Conservation (phyloP, 129 eudicot species). For the Flaveria robusta region DNA sequence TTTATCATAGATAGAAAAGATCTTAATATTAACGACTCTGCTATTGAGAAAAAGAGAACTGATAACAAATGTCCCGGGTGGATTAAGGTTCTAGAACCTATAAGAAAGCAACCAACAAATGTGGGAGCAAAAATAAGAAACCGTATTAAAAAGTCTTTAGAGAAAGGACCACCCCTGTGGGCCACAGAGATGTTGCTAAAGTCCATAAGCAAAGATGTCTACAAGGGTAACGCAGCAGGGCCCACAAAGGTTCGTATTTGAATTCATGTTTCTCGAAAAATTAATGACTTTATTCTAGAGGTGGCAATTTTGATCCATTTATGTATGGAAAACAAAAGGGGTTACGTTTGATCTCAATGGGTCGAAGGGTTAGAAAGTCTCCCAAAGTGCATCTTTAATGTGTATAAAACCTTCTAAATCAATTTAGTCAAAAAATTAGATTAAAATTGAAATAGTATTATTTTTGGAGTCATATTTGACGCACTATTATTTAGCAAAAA, state of each 20-base stretch:
- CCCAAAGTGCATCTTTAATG: background rate
- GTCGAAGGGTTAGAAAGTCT: background rate
- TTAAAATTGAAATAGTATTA: background rate
- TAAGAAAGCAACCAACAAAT: conserved; percentile 83
- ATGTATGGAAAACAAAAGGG: background rate
- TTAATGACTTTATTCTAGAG: background rate
- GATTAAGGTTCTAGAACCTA: conserved; percentile 84
- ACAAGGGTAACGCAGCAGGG: conserved; percentile 99
- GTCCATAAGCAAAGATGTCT: conserved; percentile 87
- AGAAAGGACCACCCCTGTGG: conserved; percentile 85
- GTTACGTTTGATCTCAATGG: background rate
- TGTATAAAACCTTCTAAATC: background rate
- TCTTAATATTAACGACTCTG: conserved; percentile 40
- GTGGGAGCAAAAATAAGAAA: conserved; percentile 89
- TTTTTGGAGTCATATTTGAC: background rate
- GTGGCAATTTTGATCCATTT: background rate
- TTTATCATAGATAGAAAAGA: conserved; percentile 46
- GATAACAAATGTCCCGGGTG: conserved; percentile 67
- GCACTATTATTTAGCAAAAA: background rate
- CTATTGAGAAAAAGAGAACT: conserved; percentile 31
- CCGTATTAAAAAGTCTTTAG: conserved; percentile 64
- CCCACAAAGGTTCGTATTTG: conserved; percentile 79
- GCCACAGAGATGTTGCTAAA: conserved; percentile 65
- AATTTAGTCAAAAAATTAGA: background rate
- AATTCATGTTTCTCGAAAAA: background rate